Percentiles rank a stretch among this genome's conserved stretches.
These are phyloP conservation scores for Fragaria vesca DNA, from an alignment of 306 rosid species.

Conservation along the genomic window DNA sequence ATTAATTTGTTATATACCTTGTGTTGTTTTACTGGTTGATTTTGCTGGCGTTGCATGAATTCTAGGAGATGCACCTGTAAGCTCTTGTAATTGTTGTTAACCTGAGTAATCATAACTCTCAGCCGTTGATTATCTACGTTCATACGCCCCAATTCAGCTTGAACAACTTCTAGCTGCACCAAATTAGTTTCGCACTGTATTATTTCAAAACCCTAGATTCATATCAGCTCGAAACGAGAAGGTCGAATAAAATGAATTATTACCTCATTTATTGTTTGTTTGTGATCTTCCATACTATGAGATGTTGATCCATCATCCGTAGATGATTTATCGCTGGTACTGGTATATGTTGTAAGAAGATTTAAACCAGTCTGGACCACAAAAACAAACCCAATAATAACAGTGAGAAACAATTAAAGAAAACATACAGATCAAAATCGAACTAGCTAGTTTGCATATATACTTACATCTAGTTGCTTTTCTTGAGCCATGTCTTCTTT, in stretches of 20 bases:
- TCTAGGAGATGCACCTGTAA: conserved; percentile 36
- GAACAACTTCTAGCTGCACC: conserved; percentile 34
- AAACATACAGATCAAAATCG: not conserved
- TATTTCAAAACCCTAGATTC: not conserved
- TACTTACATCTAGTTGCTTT: conserved; percentile 36
- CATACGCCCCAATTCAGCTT: conserved; percentile 46
- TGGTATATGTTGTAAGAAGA: conserved; percentile 46
- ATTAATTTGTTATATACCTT: conserved; percentile 13
- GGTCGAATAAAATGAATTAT: not conserved
- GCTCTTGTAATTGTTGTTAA: conserved; percentile 38
- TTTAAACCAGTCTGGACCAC: conserved; percentile 50
- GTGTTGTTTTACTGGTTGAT: conserved; percentile 14
- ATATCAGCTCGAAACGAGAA: not conserved
- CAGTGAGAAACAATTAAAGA: not conserved
- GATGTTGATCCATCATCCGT: conserved; percentile 37
- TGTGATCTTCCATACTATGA: conserved; percentile 30
- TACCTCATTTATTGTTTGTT: conserved; percentile 26
- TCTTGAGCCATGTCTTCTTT: conserved; percentile 23
- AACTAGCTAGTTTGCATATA: conserved; percentile 7
- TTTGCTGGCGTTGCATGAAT: conserved; percentile 28
- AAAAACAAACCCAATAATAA: not conserved
- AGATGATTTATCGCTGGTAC: conserved; percentile 27
- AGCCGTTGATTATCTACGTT: conserved; percentile 47
- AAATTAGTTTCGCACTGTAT: not conserved
- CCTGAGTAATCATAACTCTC: conserved; percentile 43